Evolutionary conservation across 257 asterid species (phyloP), one percentile per base, ranked within the genome.

Genomic region (Scutellaria galericulata): DNA sequence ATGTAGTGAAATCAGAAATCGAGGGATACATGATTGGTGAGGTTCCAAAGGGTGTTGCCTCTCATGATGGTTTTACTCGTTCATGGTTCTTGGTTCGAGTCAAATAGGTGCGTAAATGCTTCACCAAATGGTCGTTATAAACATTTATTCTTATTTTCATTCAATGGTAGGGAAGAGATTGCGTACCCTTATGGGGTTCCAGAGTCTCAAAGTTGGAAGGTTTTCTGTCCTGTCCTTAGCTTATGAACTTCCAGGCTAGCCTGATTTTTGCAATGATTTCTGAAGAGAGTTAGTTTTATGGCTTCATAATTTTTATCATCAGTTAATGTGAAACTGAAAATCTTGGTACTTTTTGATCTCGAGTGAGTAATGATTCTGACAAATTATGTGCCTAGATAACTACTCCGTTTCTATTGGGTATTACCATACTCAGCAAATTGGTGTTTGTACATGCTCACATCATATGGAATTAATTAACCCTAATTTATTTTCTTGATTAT

Each of bases 181-280:
- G 56, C 52, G 46, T 53, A 12, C 39, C 13, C 71, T 22, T 9
- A 9, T 7, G 53, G 61, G 58, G 70, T 67, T 51, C 60, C 9
- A 52, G 40, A 68, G 57, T 67, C 48, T 64, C 54, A 44, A n/a
- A 14, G 48, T 67, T 56, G 40, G 73, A 55, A 58, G 55, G 67
- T 61, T 72, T 72, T 70, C 42, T 52, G 77, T n/a, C 70, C 20
- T 62, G 45, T 74, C 67, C 74, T 56, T 58, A 31, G 51, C 55
- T 31, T 65, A 56, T 78, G 66, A 78, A 60, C 62, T 68, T 68
- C 72, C 67, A 50, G 58, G 75, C 74, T 71, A 81, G 76, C 79
- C 64, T 64, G 68, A 58, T 27, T 77, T 81, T 84, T 74, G 48
- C 79, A 60, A 46, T 71, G 80, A 57, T 66, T 81, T 42, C 18